phyloP scores from a whole-genome alignment of 768 basidiomycete species.

The Panaeolus papilionaceus region DNA sequence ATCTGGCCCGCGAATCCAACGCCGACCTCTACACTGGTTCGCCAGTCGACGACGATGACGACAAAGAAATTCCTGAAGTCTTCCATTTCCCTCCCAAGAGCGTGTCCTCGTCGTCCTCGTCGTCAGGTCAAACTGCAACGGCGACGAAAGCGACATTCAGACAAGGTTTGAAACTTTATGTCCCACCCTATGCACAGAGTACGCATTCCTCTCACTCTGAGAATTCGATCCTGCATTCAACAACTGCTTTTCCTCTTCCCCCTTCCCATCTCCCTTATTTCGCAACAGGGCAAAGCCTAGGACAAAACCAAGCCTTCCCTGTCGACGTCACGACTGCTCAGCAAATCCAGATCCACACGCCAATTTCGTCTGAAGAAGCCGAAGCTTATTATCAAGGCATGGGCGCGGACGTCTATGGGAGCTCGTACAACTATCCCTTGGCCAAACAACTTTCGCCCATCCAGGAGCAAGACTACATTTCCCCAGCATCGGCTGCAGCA shows the following conservation, averaged over 20 bases:
- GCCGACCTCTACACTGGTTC: conserved; percentile 19
- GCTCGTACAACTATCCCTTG: conserved; percentile 45
- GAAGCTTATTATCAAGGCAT: conserved; percentile 11
- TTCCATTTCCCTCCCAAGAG: conserved; percentile 25
- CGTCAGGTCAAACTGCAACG: neutral
- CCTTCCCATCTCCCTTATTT: conserved; percentile 10
- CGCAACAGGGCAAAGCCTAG: conserved; percentile 8
- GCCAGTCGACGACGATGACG: conserved; percentile 24
- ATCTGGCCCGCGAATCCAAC: conserved; percentile 13
- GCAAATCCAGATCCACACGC: conserved; percentile 7
- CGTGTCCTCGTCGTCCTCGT: conserved; percentile 5
- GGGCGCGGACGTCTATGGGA: conserved; percentile 40
- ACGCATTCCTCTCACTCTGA: conserved; percentile 16
- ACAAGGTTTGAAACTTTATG: conserved; percentile 13
- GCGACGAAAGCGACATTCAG: conserved; percentile 10
- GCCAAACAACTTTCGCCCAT: conserved; percentile 69
- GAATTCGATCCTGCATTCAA: conserved; percentile 16
- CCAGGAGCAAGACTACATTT: conserved; percentile 67
- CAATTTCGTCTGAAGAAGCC: conserved; percentile 15
- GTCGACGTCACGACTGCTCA: neutral
- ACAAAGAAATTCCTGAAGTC: conserved; percentile 25
- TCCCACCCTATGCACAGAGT: conserved; percentile 15
- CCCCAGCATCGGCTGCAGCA: conserved; percentile 39
- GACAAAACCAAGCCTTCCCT: conserved; percentile 7
- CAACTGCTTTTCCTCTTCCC: conserved; percentile 14